Base-by-base conservation (phyloP, 345 rosid species). In the Gossypium thurberi region DNA sequence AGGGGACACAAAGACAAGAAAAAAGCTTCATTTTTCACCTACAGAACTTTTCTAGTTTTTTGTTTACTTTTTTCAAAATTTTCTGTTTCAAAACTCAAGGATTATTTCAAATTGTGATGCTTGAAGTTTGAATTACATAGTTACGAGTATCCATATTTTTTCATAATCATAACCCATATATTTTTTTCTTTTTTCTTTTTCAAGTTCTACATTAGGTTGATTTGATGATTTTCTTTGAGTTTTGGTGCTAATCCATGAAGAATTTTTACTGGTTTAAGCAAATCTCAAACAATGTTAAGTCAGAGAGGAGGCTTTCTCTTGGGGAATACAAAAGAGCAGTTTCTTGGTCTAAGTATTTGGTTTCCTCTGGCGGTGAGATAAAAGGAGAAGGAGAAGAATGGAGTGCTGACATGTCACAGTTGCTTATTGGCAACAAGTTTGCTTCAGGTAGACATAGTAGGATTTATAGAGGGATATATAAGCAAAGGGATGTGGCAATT, bases 321-420 rank as follows among this genome's bases (percentile, higher is more conserved):
- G 85, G 92, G 72, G 95, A 90, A 58, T 90, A 90, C 83, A 84
- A 44, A 69, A 84, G 84, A 62, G 92, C 95, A 1, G 79, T 86
- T 66, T 90, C 95, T 37, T 90, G 95, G 95, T 90, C 95, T 62
- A 87, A 90, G 84, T 90, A 90, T 78, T 71, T 90, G 82, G 92
- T 90, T 47, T 85, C 95, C 33, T 86, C 92, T 2, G 92, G 95
- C 21, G 95, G 86, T 8, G 92, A 78, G 79, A 90, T 90, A 57
- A 90, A 86, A 69, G 91, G 87, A 43, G 95, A 84, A 48, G 91
- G 88, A 47, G 95, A 86, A 44, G 87, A 81, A 74, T 90, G 96
- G 91, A 87, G 89, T 75, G 96, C 92, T 14, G 92, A 90, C 76
- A 85, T 90, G 92, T 90, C 96, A 42, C 88, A 87, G 75, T 81